A percentile compares a stretch with the other conserved stretches of the same genome.
Evolutionary conservation across 2,329 filamentous ascomycete genomes (phyloP).

Genomic region (Arthroderma uncinatum): DNA sequence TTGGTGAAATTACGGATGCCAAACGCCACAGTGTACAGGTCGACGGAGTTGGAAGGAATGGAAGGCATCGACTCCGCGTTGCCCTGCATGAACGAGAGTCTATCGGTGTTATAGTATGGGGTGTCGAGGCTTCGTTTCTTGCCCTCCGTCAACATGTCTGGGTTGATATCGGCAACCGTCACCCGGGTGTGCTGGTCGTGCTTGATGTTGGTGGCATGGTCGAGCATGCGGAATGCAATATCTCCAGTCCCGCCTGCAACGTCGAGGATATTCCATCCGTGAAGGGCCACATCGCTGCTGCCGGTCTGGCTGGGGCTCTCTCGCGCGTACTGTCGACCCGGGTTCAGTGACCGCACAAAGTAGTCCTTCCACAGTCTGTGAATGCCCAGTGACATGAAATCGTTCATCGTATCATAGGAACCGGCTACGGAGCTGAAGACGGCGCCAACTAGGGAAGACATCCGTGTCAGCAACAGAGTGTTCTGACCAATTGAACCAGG

Average conservation of each 20-base stretch:
- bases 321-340: constrained; percentile 47
- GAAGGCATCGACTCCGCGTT: constrained; percentile 67
- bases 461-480: neutral
- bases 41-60: constrained; percentile 61
- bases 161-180: constrained; percentile 92
- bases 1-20: constrained; percentile 96
- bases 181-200: constrained; percentile 69
- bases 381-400: constrained; percentile 95
- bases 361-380: constrained; percentile 96
- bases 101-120: constrained; percentile 44
- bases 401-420: constrained; percentile 97
- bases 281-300: constrained; percentile 7
- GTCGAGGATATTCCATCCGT: constrained; percentile 72
- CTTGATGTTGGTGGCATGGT: constrained; percentile 73
- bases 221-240: constrained; percentile 91
- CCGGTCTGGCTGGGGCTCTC: constrained; percentile 15
- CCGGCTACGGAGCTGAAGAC: constrained; percentile 94
- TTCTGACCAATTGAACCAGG: neutral
- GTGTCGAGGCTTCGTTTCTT: constrained; percentile 60
- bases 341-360: constrained; percentile 85
- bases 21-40: constrained; percentile 95
- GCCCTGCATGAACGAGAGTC: constrained; percentile 68
- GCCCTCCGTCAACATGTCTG: constrained; percentile 84
- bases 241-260: constrained; percentile 95
- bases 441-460: constrained; percentile 49